Percentiles rank a stretch among this genome's conserved stretches.
These are phyloP conservation scores for Aspergillus sp. DNA, from an alignment of 2,329 filamentous ascomycete genomes.

Conservation along the genomic window DNA sequence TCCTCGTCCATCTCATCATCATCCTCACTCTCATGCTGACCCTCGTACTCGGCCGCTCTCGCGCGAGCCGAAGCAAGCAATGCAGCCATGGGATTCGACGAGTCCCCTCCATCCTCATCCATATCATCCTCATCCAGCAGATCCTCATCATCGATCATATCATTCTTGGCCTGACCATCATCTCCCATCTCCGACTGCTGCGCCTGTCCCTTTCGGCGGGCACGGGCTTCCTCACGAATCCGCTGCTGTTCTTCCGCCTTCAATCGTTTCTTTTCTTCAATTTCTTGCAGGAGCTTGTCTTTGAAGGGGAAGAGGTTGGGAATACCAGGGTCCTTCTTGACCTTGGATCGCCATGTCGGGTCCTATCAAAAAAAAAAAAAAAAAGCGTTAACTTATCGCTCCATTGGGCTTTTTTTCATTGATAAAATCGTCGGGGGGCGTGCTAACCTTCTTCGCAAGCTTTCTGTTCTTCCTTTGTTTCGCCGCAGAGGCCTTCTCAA, in stretches of 20 bases:
- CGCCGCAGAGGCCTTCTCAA: slow-evolving; percentile 82
- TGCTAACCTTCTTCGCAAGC: slow-evolving; percentile 69
- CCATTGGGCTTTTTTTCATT: no score
- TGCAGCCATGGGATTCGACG: slow-evolving; percentile 46
- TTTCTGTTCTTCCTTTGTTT: slow-evolving; percentile 91
- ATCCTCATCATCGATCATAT: slow-evolving; percentile 41
- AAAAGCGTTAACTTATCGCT: no score
- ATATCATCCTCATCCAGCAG: slow-evolving; percentile 52
- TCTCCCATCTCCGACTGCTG: slow-evolving; percentile 31
- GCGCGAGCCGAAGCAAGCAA: slow-evolving; percentile 43
- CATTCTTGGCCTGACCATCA: slow-evolving; percentile 17
- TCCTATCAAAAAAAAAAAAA: slow-evolving; percentile 50
- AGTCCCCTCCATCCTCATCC: slow-evolving; percentile 46
- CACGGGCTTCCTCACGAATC: slow-evolving; percentile 61
- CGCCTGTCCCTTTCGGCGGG: slow-evolving; percentile 36
- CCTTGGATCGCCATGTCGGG: slow-evolving; percentile 87
- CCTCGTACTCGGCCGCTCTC: slow-evolving; percentile 41
- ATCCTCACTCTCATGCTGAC: slow-evolving; percentile 45
- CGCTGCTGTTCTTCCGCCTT: slow-evolving; percentile 75
- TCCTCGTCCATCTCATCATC: slow-evolving; percentile 48
- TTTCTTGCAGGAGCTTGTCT: slow-evolving; percentile 87
- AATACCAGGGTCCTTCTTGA: slow-evolving; percentile 98
- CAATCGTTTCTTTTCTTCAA: slow-evolving; percentile 77
- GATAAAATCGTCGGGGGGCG: not conserved
- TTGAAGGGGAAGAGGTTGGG: slow-evolving; percentile 98